Base-by-base conservation (phyloP, 179 eudicot genomes). In the Amaranthus tricolor region DNA sequence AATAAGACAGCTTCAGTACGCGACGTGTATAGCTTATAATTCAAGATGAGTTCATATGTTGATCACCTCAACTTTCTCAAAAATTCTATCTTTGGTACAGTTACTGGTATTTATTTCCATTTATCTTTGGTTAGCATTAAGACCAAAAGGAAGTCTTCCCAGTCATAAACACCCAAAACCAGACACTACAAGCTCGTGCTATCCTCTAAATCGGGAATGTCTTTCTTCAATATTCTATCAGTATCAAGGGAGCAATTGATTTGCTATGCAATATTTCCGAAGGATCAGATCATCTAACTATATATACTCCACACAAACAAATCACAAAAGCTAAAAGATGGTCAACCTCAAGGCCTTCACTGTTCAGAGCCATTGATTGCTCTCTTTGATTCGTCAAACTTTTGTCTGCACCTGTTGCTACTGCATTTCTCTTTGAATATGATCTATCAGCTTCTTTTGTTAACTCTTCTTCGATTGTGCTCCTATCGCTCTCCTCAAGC, bases 311-410 rank as follows among this genome's bases (percentile, higher is more conserved):
- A 31, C 40, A 31, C 40, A 31, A 31, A 31, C 40, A 31, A 31
- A 31, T 31, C 40, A 4, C 31, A 56, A 77, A 56, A 63, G 77
- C 7, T 58, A 15, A 60, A 45, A 21, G 44, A 56, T 68, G 21
- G 48, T 70, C 70, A 78, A 93, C 99, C 99, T 95, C 99, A 69
- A 95, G 95, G 79, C 97, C 99, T 84, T 95, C 99, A 75, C 99
- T 95, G 76, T 90, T 95, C 85, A 95, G 85, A 48, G 93, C 93
- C 93, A 93, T 89, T 53, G 99, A 95, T 48, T 52, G 74, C 80
- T 93, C 97, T 84, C 96, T 90, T 82, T 95, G 99, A 77, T 88
- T 84, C 14, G 88, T 78, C 70, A 95, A 78, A 75, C 83, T 89
- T 72, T 82, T 85, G 73, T 81, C 93, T 60, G 75, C 57, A 84